Base-by-base conservation (phyloP, 495 filamentous ascomycete species). In the Ramalina intermedia region DNA sequence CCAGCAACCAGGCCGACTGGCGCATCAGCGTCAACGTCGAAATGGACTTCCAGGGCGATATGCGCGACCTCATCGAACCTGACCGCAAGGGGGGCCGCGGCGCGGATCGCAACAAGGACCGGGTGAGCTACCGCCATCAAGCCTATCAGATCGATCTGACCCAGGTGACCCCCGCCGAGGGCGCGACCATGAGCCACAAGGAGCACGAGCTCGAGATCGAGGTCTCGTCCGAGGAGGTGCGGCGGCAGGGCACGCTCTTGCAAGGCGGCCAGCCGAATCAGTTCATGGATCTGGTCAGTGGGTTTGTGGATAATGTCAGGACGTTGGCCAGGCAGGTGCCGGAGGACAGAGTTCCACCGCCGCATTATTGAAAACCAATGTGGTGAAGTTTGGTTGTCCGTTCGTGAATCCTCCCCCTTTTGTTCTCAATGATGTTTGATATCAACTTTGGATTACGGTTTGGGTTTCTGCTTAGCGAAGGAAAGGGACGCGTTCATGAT, bases 131-230 rank as follows among this genome's bases (percentile, higher is more conserved):
- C 67, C 76, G 71, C 17, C 90, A 95, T 61, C 66, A 82, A 41
- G 77, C 72, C 18, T 95, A 91, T 61, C 85, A 89, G 56, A 72
- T 96, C 55, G 89, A 96, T 67, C 63, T 96, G 36, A 96, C 89
- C 0, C 87, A 94, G 60, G 89, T 96, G 12, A 82, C 78, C 9
- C 70, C 63, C 55, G 66, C 61, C 42, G 73, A 76, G 48, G 80
- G 29, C 29, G 29, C 29, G 6, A 48, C 61, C 51, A 66, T 74
- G 58, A 55, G 63, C 43, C 57, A 82, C 9, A 90, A 88, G 54
- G 81, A 87, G 48, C 87, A 94, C 59, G 89, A 96, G 61, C 74
- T 94, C 8, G 89, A 96, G 58, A 71, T 96, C 37, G 89, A 96
- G 64, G 58, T 94, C 7, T 80, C 80, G 12, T 75, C 79, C 0